A percentile compares a stretch with the other conserved stretches of the same genome.
These are phyloP conservation scores for Solanum clarkiae DNA, from an alignment of 257 asterid genomes.

Conservation along the genomic window DNA sequence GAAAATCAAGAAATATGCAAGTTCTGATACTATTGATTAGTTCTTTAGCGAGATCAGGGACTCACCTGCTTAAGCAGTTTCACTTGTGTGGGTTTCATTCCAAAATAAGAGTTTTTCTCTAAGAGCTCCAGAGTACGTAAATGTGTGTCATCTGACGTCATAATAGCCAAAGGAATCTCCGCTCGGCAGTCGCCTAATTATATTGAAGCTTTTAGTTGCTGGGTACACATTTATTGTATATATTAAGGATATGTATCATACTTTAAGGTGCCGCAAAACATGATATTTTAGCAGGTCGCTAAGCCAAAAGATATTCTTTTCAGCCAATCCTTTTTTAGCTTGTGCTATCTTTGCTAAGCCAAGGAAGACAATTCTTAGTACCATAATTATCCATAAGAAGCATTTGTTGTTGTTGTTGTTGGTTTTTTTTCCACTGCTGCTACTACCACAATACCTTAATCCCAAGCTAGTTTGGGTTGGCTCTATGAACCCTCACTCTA, in stretches of 20 bases:
- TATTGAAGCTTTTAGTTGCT: background rate
- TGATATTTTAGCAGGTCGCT: background rate
- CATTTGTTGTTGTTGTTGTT: too few species aligned
- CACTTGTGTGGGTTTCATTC: slow-evolving; percentile 85
- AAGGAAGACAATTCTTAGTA: background rate
- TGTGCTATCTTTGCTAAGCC: background rate
- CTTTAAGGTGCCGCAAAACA: background rate
- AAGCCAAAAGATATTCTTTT: background rate
- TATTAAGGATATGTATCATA: background rate
- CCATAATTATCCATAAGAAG: background rate
- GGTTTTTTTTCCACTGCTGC: background rate
- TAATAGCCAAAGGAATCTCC: slow-evolving; percentile 82
- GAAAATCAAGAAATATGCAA: slow-evolving; percentile 6
- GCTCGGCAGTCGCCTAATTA: slow-evolving; percentile 48
- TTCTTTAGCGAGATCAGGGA: background rate
- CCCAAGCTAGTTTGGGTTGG: background rate
- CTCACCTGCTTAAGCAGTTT: slow-evolving; percentile 86
- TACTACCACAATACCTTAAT: background rate
- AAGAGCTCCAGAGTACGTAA: slow-evolving; percentile 59
- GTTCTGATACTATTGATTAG: background rate
- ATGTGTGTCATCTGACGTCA: slow-evolving; percentile 98
- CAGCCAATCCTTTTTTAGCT: background rate
- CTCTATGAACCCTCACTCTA: background rate
- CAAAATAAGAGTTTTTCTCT: slow-evolving; percentile 74
- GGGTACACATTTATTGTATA: background rate